Evolutionary conservation across 2,329 filamentous ascomycete genomes (phyloP).

Genomic region (Penicillium sp.): DNA sequence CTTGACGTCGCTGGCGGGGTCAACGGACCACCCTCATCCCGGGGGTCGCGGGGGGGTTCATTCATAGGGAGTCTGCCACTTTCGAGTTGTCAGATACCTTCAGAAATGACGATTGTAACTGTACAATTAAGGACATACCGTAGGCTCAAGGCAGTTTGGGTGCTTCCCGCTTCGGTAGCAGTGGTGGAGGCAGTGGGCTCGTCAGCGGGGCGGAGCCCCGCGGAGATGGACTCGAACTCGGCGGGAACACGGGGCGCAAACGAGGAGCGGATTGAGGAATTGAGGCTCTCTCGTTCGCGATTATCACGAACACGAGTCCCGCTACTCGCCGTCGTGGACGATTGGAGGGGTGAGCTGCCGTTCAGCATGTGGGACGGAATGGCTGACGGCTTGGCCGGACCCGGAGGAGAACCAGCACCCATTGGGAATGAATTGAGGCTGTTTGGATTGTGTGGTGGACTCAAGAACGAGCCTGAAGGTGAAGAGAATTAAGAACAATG

Average conservation of each 20-base stretch:
- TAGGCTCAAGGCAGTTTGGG: slow-evolving; percentile 21
- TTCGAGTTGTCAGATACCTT: slow-evolving; percentile 7
- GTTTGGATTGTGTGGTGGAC: background rate
- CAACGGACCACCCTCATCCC: slow-evolving; percentile 53
- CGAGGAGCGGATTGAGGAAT: slow-evolving; percentile 61
- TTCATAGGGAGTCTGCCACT: slow-evolving; percentile 39
- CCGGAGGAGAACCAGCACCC: slow-evolving; percentile 49
- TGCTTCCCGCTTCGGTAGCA: slow-evolving; percentile 14
- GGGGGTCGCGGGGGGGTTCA: slow-evolving; percentile 55
- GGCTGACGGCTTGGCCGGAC: slow-evolving; percentile 51
- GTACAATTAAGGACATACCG: slow-evolving; percentile 27
- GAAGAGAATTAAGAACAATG: slow-evolving; percentile 1
- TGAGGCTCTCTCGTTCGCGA: slow-evolving; percentile 60
- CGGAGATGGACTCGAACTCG: slow-evolving; percentile 32
- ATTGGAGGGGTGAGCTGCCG: slow-evolving; percentile 55
- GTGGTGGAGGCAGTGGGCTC: slow-evolving; percentile 22
- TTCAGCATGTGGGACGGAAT: slow-evolving; percentile 61
- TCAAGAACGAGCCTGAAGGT: background rate
- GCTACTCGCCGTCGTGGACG: slow-evolving; percentile 37
- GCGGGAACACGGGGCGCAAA: slow-evolving; percentile 48
- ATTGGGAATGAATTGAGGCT: slow-evolving; percentile 34
- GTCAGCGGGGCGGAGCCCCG: slow-evolving; percentile 15
- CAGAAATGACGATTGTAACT: background rate
- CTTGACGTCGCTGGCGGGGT: slow-evolving; percentile 56
- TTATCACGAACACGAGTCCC: slow-evolving; percentile 48